Evolutionary conservation across 257 asterid species (phyloP).

Genomic region (Anisodus acutangulus): DNA sequence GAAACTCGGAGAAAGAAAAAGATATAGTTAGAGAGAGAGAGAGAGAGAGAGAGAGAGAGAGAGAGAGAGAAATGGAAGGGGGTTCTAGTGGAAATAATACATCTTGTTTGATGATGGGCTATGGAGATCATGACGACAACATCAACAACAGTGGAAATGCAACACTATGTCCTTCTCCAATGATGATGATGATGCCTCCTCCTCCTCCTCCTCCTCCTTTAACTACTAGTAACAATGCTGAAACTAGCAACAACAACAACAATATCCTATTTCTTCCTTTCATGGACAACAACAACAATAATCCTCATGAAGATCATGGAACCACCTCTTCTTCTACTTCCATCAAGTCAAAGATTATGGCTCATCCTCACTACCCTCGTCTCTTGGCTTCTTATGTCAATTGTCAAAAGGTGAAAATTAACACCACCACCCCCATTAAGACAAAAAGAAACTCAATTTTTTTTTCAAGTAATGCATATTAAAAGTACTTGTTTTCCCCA

Average conservation of each 20-base stretch:
- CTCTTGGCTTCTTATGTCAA: slow-evolving; percentile 78
- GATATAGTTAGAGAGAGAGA: not conserved
- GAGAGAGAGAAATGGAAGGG: slow-evolving; percentile 42
- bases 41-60: not conserved
- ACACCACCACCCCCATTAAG: not conserved
- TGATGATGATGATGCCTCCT: slow-evolving; percentile 60
- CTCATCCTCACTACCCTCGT: slow-evolving; percentile 90
- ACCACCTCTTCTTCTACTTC: slow-evolving; percentile 34
- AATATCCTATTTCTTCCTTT: slow-evolving; percentile 25
- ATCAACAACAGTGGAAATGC: slow-evolving; percentile 38
- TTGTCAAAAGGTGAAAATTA: slow-evolving; percentile 74
- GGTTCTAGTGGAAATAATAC: slow-evolving; percentile 40
- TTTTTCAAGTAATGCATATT: not conserved
- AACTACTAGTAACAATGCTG: slow-evolving; percentile 33
- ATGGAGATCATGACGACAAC: slow-evolving; percentile 50
- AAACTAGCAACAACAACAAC: slow-evolving; percentile 33
- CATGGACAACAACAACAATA: slow-evolving; percentile 25
- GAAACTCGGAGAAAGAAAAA: slow-evolving; percentile 25
- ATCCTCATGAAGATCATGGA: not conserved
- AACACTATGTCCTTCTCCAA: slow-evolving; percentile 50
- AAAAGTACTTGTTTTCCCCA: no score
- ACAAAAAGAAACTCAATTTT: not conserved
- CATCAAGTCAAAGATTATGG: slow-evolving; percentile 78
- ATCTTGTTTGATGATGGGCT: slow-evolving; percentile 58
- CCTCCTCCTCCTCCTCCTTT: slow-evolving; percentile 44